Evolutionary conservation across 2,329 filamentous ascomycete species (phyloP).

Genomic region (Ophiostoma populinum): DNA sequence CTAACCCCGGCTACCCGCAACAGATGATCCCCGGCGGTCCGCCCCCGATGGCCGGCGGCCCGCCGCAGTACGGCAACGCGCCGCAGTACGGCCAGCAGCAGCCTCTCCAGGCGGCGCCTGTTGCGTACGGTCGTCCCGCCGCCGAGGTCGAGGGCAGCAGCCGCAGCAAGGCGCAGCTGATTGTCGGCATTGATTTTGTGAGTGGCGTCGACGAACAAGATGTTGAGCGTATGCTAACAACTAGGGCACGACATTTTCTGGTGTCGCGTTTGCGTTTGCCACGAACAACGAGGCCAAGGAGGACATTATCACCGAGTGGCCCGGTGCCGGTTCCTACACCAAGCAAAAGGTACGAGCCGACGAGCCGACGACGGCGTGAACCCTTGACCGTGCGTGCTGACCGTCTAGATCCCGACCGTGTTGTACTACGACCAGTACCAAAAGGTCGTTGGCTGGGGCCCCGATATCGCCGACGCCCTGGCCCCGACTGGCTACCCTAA

Average conservation of each 20-base stretch:
- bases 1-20: conserved; percentile 41
- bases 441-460: conserved; percentile 98
- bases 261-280: conserved; percentile 90
- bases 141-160: conserved; percentile 75
- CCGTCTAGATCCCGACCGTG: conserved; percentile 77
- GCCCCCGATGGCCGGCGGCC: conserved; percentile 25
- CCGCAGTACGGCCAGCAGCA: conserved; percentile 29
- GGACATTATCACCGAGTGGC: conserved; percentile 98
- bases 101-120: conserved; percentile 17
- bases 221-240: not conserved
- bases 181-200: conserved; percentile 98
- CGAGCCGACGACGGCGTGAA: no score
- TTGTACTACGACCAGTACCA: conserved; percentile 99
- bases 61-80: conserved; percentile 27
- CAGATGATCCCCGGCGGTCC: conserved; percentile 28
- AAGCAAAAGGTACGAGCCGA: conserved; percentile 71
- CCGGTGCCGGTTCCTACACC: conserved; percentile 88
- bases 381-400: not conserved
- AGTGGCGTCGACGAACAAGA: conserved; percentile 17
- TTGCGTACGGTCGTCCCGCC: conserved; percentile 25
- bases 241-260: conserved; percentile 92
- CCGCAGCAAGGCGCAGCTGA: conserved; percentile 87
- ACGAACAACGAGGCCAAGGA: conserved; percentile 96
- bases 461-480: conserved; percentile 91
- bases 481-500: conserved; percentile 96